Conservation (phyloP, 345 rosid genomes). For the Adansonia digitata region DNA sequence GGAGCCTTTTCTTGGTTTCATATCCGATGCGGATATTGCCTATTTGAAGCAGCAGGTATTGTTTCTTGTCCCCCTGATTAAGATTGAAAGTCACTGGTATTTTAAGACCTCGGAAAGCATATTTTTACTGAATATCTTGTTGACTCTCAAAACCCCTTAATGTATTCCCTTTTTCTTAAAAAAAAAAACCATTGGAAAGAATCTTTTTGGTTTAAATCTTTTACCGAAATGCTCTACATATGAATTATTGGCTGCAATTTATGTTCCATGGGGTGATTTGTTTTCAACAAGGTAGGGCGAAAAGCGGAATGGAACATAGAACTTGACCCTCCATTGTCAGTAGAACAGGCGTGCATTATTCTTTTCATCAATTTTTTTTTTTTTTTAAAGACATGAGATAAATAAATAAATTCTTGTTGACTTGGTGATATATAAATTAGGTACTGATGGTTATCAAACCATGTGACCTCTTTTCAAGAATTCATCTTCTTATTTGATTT, state of each 20-base stretch:
- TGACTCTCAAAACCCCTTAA: background rate
- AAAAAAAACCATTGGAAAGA: background rate
- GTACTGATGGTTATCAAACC: background rate
- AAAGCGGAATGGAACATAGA: background rate
- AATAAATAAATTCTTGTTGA: background rate
- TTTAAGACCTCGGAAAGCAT: background rate
- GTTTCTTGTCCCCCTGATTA: background rate
- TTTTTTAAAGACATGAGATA: background rate
- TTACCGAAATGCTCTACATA: background rate
- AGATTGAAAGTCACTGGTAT: slow-evolving; percentile 3
- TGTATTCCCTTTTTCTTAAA: background rate
- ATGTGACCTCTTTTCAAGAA: background rate
- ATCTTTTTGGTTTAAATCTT: background rate
- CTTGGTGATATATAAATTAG: slow-evolving; percentile 1
- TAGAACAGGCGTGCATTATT: background rate
- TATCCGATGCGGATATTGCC: slow-evolving; percentile 60
- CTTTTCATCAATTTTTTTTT: background rate
- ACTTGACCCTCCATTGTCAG: background rate
- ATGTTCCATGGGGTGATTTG: background rate
- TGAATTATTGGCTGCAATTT: background rate
- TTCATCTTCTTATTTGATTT: background rate
- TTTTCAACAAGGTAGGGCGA: background rate
- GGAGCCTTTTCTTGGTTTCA: slow-evolving; percentile 68
- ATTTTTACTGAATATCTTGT: background rate
- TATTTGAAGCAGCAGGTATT: slow-evolving; percentile 71